These are phyloP conservation scores for Gastrolobium villosum DNA, from an alignment of 306 rosid species.

Conservation along the genomic window DNA sequence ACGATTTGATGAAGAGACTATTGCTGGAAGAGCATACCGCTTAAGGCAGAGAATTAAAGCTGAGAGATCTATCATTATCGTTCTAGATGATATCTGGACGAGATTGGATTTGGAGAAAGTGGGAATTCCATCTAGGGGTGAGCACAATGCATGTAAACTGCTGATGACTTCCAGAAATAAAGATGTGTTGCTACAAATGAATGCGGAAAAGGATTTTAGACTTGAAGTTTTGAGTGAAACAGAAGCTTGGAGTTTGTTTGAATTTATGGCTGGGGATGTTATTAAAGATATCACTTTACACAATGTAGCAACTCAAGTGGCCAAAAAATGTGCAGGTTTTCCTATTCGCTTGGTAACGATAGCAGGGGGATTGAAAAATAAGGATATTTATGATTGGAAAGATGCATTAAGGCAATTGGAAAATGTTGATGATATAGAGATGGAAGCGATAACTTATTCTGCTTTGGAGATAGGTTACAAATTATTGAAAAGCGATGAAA, in stretches of 20 bases:
- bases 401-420: slow-evolving; percentile 1
- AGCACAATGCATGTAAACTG: too few species aligned
- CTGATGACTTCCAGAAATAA: too few species aligned
- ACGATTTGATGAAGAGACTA: too few species aligned
- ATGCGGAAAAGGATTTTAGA: too few species aligned
- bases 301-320: too few species aligned
- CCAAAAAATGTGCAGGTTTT: too few species aligned
- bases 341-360: neutral
- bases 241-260: slow-evolving; percentile 31
- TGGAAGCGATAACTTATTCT: too few species aligned
- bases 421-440: neutral
- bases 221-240: neutral
- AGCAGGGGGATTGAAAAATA: slow-evolving; percentile 4
- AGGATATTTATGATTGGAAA: neutral
- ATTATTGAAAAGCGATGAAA: neutral
- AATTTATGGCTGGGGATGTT: neutral
- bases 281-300: too few species aligned
- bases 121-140: too few species aligned
- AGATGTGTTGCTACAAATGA: too few species aligned
- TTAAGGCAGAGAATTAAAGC: neutral
- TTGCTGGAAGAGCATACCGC: neutral
- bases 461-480: slow-evolving; percentile 38
- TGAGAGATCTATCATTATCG: slow-evolving; percentile 15
- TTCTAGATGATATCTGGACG: slow-evolving; percentile 30
- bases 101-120: too few species aligned